These are phyloP conservation scores for Wallemia ichthyophaga DNA, from an alignment of 1,284 basidiomycete genomes.

Conservation along the genomic window DNA sequence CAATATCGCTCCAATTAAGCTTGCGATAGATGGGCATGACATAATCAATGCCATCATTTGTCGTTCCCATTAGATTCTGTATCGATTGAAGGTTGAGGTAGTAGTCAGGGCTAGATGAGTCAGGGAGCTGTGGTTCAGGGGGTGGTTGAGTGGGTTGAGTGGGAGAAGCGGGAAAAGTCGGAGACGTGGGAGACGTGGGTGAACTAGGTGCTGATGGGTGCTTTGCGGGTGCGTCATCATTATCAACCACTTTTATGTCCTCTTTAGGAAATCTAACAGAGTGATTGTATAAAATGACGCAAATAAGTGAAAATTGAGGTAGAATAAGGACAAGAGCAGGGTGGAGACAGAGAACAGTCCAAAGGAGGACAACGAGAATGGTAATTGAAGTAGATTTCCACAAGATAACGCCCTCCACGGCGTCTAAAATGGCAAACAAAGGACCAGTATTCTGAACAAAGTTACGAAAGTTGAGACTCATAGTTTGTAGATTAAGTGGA, in stretches of 20 bases:
- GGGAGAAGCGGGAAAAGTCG: too few relatives aligned
- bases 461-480: slow-evolving; percentile 8
- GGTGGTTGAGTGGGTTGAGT: not conserved
- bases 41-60: not conserved
- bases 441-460: slow-evolving; percentile 12
- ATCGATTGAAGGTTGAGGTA: not conserved
- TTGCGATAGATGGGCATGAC: not conserved
- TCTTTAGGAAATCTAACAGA: too few relatives aligned
- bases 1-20: not conserved
- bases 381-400: slow-evolving; percentile 10
- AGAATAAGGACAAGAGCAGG: not conserved
- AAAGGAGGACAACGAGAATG: slow-evolving; percentile 7
- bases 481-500: slow-evolving; percentile 7
- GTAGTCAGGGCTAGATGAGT: not conserved
- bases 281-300: too few relatives aligned
- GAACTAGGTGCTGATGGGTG: too few relatives aligned
- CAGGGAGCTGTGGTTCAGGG: not conserved
- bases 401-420: slow-evolving; percentile 8
- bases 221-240: too few relatives aligned
- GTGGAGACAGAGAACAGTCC: slow-evolving; percentile 9
- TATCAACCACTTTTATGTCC: too few relatives aligned
- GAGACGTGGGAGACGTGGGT: too few relatives aligned
- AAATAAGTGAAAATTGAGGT: not conserved
- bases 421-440: slow-evolving; percentile 9
- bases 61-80: slow-evolving; percentile 1